A percentile compares a stretch with the other conserved stretches of the same genome.
Evolutionary conservation across 2,329 filamentous ascomycete genomes (phyloP).

Genomic region (Dactylonectria macrodidyma): DNA sequence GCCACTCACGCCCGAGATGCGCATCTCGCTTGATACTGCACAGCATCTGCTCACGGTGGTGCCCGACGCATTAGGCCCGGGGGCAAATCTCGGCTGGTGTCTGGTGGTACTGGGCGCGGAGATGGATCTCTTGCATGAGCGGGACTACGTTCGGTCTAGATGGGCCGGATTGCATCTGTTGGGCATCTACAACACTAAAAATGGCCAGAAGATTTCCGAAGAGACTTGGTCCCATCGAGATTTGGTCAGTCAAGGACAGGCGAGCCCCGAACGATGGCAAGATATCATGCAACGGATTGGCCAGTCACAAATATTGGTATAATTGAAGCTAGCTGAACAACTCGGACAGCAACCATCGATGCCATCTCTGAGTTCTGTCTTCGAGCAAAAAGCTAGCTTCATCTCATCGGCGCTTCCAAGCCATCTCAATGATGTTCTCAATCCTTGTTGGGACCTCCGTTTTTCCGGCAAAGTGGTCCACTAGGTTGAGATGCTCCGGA

Average conservation of each 20-base stretch:
- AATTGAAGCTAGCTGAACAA: not conserved
- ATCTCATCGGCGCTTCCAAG: not conserved
- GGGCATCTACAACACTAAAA: conserved; percentile 29
- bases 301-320: conserved; percentile 23
- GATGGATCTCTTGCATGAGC: conserved; percentile 20
- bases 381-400: not conserved
- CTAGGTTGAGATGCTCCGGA: conserved; percentile 4
- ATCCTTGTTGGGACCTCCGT: not conserved
- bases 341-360: not conserved
- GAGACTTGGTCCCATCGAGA: conserved; percentile 25
- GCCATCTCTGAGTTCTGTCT: not conserved
- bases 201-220: conserved; percentile 23
- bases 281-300: conserved; percentile 29
- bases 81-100: conserved; percentile 33
- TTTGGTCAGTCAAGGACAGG: conserved; percentile 17
- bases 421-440: conserved; percentile 12
- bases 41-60: conserved; percentile 25
- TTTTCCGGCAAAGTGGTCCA: conserved; percentile 7
- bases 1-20: conserved; percentile 22
- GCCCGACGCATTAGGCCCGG: conserved; percentile 26
- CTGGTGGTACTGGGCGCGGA: conserved; percentile 28
- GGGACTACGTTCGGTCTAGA: conserved; percentile 26
- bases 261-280: conserved; percentile 24
- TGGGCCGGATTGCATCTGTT: conserved; percentile 25
- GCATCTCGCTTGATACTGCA: conserved; percentile 14